Percentiles rank a stretch among this genome's conserved stretches.
phyloP scores from a whole-genome alignment of 106 monocot species.

The Allium fistulosum region DNA sequence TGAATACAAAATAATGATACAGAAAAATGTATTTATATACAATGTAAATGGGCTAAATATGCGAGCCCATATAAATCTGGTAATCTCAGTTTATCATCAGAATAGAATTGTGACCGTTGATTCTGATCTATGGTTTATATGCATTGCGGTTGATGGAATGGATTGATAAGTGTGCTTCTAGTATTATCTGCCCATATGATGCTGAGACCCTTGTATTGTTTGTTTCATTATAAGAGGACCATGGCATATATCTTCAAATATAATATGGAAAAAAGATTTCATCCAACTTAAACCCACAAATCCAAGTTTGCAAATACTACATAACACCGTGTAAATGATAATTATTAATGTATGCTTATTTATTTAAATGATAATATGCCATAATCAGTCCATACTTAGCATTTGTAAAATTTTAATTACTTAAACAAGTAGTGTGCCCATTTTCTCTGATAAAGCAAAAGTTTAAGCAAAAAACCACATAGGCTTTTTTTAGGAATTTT shows the following conservation, averaged over 20 bases:
- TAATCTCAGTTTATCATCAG: no score
- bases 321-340: neutral
- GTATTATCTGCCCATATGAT: no score
- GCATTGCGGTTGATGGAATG: no score
- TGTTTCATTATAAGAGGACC: no score
- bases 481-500: neutral
- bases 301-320: neutral
- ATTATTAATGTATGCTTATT: neutral
- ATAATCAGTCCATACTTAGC: constrained; percentile 8
- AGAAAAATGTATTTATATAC: no score
- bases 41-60: no score
- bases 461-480: neutral
- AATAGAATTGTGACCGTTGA: no score
- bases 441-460: neutral
- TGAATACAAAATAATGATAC: no score
- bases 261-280: constrained; percentile 3
- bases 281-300: constrained; percentile 10
- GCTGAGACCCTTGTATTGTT: no score
- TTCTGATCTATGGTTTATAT: no score
- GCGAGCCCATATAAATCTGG: no score
- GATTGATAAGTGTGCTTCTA: no score
- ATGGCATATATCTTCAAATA: neutral
- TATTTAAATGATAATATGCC: constrained; percentile 1
- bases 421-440: neutral
- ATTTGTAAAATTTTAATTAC: neutral